Evolutionary conservation across 2,329 filamentous ascomycete species (phyloP), one percentile per base, ranked within the genome.

Genomic region (Scolecobasidium constrictum): DNA sequence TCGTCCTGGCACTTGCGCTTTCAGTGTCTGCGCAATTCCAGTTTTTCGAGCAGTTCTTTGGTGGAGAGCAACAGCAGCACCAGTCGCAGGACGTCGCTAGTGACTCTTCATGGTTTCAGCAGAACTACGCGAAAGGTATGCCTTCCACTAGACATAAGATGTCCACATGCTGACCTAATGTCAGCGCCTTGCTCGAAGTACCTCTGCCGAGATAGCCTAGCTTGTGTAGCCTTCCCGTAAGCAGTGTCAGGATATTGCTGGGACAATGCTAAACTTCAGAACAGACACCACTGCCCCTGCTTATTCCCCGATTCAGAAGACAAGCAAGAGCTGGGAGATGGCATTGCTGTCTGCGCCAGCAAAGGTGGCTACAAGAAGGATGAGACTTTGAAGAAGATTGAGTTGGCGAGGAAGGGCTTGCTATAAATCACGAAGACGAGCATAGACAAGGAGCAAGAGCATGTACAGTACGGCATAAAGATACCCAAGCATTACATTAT

Each of bases 11-110:
- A 13, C 35, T 61, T 22, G 42, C 66, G 23, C 35, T 61, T 20
- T 36, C 62, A 9, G 44, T 61, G 11, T 47, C 58, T 3, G 45
- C 53, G 9, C 90, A 96, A 65, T 96, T 96, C 62, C 83, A 86
- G 58, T 94, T 98, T 75, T 98, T 96, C 66, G 88, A 95, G 61
- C 86, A 96, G 55, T 94, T 96, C 86, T 96, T 98, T 61, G 74
- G 78, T 53, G 76, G 76, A 51, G 70, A 71, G 46, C 65, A 65
- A 48, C 71, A 73, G 35, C 69, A 72, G 36, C 74, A 77, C 44
- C 71, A 80, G 51, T 76, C 77, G 19, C 81, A 86, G 55, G 92
- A 95, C 60, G 85, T 83, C 20, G 75, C 85, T 2, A 93, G 85
- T 56, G 90, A 96, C 64, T 83, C 85, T 12, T 67, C 69, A 18